Percentiles rank a stretch among this genome's conserved stretches.
These are phyloP conservation scores for Globisporangium apiculatum DNA, from an alignment of 352 stramenopile genomes.

Conservation along the genomic window DNA sequence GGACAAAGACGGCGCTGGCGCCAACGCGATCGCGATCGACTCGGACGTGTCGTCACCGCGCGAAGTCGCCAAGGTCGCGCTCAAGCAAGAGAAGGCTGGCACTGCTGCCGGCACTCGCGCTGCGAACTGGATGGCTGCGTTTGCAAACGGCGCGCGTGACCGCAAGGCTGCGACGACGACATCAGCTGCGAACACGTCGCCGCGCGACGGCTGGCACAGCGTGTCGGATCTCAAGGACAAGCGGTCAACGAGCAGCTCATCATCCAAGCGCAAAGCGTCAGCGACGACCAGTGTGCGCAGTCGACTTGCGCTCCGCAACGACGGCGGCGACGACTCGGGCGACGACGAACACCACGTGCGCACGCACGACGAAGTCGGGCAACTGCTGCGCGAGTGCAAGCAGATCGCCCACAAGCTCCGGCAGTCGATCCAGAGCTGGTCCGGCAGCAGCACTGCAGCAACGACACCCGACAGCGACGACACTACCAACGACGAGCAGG, in stretches of 20 bases:
- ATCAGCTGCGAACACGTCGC: background rate
- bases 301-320: background rate
- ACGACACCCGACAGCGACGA: conserved; percentile 30
- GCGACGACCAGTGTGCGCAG: background rate
- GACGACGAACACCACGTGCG: conserved; percentile 49
- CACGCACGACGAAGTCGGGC: conserved; percentile 64
- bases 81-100: conserved; percentile 16
- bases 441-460: conserved; percentile 17
- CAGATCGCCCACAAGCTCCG: conserved; percentile 53
- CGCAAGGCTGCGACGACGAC: background rate
- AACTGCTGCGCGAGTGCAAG: conserved; percentile 60
- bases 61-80: conserved; percentile 27
- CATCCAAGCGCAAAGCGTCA: background rate
- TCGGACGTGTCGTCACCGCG: conserved; percentile 44
- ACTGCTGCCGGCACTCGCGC: background rate
- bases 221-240: conserved; percentile 13
- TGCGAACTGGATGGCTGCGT: conserved; percentile 54
- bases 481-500: conserved; percentile 27
- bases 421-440: conserved; percentile 57
- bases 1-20: background rate
- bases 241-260: background rate
- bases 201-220: conserved; percentile 8
- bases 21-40: conserved; percentile 18
- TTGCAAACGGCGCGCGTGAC: conserved; percentile 12
- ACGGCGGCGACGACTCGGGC: conserved; percentile 28